A percentile compares a stretch with the other conserved stretches of the same genome.
These are phyloP conservation scores for Sarocladiaceae sp. DNA, from an alignment of 2,329 filamentous ascomycete species.

Conservation along the genomic window DNA sequence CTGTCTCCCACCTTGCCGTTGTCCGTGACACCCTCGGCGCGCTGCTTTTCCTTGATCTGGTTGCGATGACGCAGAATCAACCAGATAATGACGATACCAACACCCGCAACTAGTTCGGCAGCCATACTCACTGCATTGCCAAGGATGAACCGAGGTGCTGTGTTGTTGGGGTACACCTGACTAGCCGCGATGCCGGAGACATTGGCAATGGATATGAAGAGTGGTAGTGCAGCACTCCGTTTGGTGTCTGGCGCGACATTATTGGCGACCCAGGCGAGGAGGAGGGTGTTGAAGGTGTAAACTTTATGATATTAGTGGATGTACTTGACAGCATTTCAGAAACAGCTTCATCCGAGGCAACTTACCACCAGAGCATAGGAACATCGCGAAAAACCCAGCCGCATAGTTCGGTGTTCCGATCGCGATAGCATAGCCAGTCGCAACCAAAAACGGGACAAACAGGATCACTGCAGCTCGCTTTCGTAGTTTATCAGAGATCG, in stretches of 20 bases:
- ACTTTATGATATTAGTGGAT: neutral
- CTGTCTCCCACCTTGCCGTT: conserved; percentile 7
- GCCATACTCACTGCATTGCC: conserved; percentile 23
- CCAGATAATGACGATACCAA: conserved; percentile 16
- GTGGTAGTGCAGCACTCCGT: conserved; percentile 22
- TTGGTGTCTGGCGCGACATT: conserved; percentile 27
- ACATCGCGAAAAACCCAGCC: conserved; percentile 27
- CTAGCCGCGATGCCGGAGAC: conserved; percentile 21
- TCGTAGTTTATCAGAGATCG: conserved; percentile 23
- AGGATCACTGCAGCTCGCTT: conserved; percentile 24
- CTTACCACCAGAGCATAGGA: conserved; percentile 17
- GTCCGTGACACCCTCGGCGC: neutral
- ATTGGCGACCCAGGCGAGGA: conserved; percentile 28
- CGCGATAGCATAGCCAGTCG: conserved; percentile 26
- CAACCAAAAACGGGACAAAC: conserved; percentile 21
- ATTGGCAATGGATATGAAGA: conserved; percentile 23
- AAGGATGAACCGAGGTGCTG: conserved; percentile 24
- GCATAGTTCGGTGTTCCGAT: conserved; percentile 20
- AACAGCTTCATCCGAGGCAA: no score
- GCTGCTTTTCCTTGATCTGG: neutral
- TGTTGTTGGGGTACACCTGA: conserved; percentile 24
- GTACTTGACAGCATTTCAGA: no score
- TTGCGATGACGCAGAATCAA: neutral
- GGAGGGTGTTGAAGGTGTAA: conserved; percentile 19
- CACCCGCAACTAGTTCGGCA: conserved; percentile 18